Conservation (phyloP, 108 stramenopile species). For the Pseudonitzschia pungens region DNA sequence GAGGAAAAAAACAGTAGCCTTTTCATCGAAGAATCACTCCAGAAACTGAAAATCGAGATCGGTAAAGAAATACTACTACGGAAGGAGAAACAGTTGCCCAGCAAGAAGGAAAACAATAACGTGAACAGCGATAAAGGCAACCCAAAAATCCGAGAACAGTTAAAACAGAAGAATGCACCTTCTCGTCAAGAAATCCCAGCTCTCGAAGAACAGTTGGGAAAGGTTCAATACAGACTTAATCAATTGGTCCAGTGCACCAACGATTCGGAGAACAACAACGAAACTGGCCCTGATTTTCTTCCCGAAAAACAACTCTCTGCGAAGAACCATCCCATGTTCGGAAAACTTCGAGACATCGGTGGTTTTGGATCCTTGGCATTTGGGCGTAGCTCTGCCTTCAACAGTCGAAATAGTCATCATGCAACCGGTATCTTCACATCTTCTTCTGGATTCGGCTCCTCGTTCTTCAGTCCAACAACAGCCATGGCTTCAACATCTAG, state of each 20-base stretch:
- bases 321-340: not conserved
- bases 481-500: not conserved
- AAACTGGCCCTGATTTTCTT: not conserved
- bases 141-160: too few relatives aligned
- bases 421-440: too few relatives aligned
- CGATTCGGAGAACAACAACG: not conserved
- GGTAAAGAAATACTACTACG: not conserved
- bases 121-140: not conserved
- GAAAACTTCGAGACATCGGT: not conserved
- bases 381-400: not conserved
- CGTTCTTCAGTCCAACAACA: slow-evolving; percentile 1
- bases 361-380: not conserved
- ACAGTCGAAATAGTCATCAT: not conserved
- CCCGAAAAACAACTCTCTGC: slow-evolving; percentile 1
- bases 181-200: not conserved
- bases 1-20: not conserved
- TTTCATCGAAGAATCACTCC: not conserved
- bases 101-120: not conserved
- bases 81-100: not conserved
- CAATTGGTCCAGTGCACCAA: not conserved
- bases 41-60: slow-evolving; percentile 5
- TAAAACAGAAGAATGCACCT: not conserved
- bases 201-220: slow-evolving; percentile 5
- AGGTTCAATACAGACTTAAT: not conserved
- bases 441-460: not conserved